Evolutionary conservation across 345 rosid genomes (phyloP).

Genomic region (Gossypium arboreum): DNA sequence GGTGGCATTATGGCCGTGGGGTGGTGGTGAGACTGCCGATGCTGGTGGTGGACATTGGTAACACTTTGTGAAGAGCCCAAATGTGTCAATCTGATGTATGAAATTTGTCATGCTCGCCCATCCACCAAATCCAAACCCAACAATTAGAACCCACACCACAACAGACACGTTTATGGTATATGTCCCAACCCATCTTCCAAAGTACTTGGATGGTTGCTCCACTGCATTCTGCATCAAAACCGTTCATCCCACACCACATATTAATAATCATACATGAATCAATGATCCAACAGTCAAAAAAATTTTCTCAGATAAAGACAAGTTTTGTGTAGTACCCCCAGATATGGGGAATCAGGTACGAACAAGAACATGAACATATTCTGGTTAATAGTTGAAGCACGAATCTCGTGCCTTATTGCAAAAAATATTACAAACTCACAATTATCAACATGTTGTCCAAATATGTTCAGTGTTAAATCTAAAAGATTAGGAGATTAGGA

Average conservation of each 20-base stretch:
- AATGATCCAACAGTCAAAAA: background rate
- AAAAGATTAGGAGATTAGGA: conserved; percentile 26
- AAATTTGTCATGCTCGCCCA: conserved; percentile 92
- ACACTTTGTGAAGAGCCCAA: conserved; percentile 91
- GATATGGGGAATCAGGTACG: conserved; percentile 15
- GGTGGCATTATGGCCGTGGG: conserved; percentile 37
- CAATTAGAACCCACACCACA: conserved; percentile 88
- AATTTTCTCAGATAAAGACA: background rate
- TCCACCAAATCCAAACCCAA: conserved; percentile 97
- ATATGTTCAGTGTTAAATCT: background rate
- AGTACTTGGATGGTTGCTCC: conserved; percentile 74
- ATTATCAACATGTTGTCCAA: conserved; percentile 6
- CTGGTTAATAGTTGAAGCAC: conserved; percentile 16
- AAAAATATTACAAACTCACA: background rate
- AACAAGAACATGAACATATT: conserved; percentile 9
- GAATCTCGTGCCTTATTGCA: conserved; percentile 21
- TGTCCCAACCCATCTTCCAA: conserved; percentile 85
- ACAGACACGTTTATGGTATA: conserved; percentile 69
- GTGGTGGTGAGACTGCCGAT: conserved; percentile 12
- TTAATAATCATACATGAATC: background rate
- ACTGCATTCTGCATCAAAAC: conserved; percentile 69
- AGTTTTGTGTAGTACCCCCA: background rate
- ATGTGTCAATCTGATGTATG: conserved; percentile 89
- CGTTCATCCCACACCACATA: conserved; percentile 14
- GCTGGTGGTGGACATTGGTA: conserved; percentile 78